These are phyloP conservation scores for Aureobasidium sp. DNA, from an alignment of 2,329 filamentous ascomycete genomes.

Conservation along the genomic window DNA sequence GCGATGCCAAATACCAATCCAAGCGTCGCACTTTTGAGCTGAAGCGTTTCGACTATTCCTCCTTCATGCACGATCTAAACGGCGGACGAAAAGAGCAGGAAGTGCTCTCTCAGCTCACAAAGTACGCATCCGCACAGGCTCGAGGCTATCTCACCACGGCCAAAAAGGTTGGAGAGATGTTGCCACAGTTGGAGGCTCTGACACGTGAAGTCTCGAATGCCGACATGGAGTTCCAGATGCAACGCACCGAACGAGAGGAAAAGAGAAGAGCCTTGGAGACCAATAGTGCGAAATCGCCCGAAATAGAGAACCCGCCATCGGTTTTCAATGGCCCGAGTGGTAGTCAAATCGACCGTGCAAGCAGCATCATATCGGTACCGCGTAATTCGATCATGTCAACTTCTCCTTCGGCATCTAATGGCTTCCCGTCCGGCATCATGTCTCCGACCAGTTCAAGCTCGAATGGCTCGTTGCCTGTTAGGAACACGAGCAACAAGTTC, in stretches of 20 bases:
- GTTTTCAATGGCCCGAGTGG: background rate
- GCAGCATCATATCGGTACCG: constrained; percentile 6
- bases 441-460: background rate
- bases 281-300: constrained; percentile 45
- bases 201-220: constrained; percentile 83
- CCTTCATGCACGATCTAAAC: constrained; percentile 96
- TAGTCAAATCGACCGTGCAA: background rate
- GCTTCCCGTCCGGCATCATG: background rate
- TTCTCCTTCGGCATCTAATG: background rate
- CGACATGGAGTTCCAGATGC: constrained; percentile 94
- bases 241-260: constrained; percentile 86
- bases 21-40: constrained; percentile 94
- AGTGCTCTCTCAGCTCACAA: constrained; percentile 86
- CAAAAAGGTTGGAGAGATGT: constrained; percentile 76
- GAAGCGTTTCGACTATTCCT: constrained; percentile 97
- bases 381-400: constrained; percentile 8
- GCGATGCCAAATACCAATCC: constrained; percentile 89
- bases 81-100: constrained; percentile 98
- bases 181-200: constrained; percentile 84
- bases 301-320: background rate
- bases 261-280: constrained; percentile 86
- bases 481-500: constrained; percentile 52
- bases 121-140: constrained; percentile 85
- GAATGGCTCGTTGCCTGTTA: constrained; percentile 17
- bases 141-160: constrained; percentile 72